Conservation (phyloP, 2,329 filamentous ascomycete genomes). For the Rugonectria rugulosa region DNA sequence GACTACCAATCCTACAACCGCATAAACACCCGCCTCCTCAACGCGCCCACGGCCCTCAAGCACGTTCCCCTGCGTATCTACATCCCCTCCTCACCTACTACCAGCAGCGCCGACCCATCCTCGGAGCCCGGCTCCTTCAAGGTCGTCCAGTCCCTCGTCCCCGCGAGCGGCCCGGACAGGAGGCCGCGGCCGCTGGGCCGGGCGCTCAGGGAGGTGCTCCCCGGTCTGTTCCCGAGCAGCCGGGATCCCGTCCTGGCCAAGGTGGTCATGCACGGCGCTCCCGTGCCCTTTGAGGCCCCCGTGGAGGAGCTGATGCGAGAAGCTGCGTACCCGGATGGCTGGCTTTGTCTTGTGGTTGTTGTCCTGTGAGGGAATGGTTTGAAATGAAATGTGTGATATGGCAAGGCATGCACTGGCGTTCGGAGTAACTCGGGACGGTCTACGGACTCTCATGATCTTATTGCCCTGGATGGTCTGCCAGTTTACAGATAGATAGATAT, state of each 20-base stretch:
- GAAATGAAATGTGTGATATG: conserved; percentile 15
- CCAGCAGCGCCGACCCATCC: conserved; percentile 49
- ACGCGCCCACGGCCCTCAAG: conserved; percentile 75
- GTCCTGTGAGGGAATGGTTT: conserved; percentile 60
- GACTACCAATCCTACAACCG: conserved; percentile 76
- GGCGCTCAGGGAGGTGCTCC: conserved; percentile 78
- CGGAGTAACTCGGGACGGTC: no score
- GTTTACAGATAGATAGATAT: neutral
- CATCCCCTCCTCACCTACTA: conserved; percentile 74
- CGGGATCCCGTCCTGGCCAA: conserved; percentile 84
- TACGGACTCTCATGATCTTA: no score
- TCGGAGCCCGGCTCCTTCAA: conserved; percentile 63
- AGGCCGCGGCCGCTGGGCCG: conserved; percentile 70
- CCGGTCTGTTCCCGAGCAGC: conserved; percentile 85
- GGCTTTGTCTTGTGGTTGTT: conserved; percentile 82
- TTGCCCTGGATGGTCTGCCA: neutral
- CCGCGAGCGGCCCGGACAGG: conserved; percentile 51
- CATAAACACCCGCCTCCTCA: conserved; percentile 80
- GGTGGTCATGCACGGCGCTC: conserved; percentile 84
- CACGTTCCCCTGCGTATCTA: conserved; percentile 91
- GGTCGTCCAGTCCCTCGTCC: conserved; percentile 78
- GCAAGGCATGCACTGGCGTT: conserved; percentile 27
- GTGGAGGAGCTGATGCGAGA: conserved; percentile 84
- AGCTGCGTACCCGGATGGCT: conserved; percentile 90
- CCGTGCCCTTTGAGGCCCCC: conserved; percentile 79